These are phyloP conservation scores for Hyparrhenia diplandra DNA, from an alignment of 176 grass and related monocot genomes.

Conservation along the genomic window DNA sequence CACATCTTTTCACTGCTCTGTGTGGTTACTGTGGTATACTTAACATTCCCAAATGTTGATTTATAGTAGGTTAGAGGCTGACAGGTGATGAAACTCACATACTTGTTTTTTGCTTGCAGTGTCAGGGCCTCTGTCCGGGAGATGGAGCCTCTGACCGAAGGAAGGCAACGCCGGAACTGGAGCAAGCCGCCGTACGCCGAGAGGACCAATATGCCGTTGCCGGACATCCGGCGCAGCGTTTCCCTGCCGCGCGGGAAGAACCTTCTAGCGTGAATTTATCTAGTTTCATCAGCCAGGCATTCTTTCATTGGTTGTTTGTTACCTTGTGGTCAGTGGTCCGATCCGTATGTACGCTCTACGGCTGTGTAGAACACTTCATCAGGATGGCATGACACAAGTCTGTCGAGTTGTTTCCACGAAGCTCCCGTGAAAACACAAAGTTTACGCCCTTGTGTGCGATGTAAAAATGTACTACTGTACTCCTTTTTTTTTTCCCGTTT, in stretches of 20 bases:
- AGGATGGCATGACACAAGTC: not conserved
- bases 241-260: slow-evolving; percentile 68
- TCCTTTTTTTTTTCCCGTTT: no score
- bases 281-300: not conserved
- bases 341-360: slow-evolving; percentile 12
- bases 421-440: not conserved
- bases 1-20: not conserved
- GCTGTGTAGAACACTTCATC: slow-evolving; percentile 18
- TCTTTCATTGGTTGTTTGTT: slow-evolving; percentile 25
- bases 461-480: slow-evolving; percentile 9
- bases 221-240: slow-evolving; percentile 48
- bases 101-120: not conserved
- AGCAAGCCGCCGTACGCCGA: slow-evolving; percentile 39
- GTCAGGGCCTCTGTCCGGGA: slow-evolving; percentile 41
- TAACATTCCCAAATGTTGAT: not conserved
- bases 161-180: slow-evolving; percentile 52
- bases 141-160: slow-evolving; percentile 46
- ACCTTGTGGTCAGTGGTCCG: not conserved
- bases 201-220: slow-evolving; percentile 32
- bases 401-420: not conserved
- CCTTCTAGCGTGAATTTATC: slow-evolving; percentile 23
- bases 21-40: not conserved
- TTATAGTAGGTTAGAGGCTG: not conserved
- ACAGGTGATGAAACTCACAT: not conserved
- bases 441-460: not conserved